Percentiles rank a stretch among this genome's conserved stretches.
phyloP scores from a whole-genome alignment of 179 eudicot genomes.

The Actinidia arguta region DNA sequence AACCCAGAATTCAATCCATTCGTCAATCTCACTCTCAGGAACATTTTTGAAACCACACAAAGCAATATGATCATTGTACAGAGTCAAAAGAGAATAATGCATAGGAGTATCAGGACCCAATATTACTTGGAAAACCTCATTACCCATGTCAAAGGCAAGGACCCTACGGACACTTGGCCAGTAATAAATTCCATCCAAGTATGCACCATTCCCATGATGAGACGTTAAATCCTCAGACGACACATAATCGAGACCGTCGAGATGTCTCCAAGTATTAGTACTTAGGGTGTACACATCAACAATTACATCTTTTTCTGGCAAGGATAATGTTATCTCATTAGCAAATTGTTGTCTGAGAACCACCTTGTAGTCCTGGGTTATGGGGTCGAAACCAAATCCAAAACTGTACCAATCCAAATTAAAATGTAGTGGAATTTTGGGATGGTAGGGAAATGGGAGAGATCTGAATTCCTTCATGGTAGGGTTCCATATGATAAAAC shows the following conservation, averaged over 20 bases:
- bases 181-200: conserved; percentile 6
- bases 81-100: not conserved
- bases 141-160: conserved; percentile 13
- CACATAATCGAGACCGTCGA: not conserved
- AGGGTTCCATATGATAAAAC: conserved; percentile 12
- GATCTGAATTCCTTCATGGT: not conserved
- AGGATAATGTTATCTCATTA: no score
- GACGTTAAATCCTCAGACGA: not conserved
- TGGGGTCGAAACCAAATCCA: conserved; percentile 14
- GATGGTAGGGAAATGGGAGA: not conserved
- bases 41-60: not conserved
- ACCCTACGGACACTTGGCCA: not conserved
- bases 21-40: not conserved
- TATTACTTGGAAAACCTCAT: conserved; percentile 3
- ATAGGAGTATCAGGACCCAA: not conserved
- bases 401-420: not conserved
- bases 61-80: not conserved
- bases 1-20: not conserved
- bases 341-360: not conserved
- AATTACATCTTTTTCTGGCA: rapidly evolving
- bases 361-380: not conserved
- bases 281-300: not conserved
- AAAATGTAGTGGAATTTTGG: not conserved
- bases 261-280: conserved; percentile 19
- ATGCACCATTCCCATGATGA: not conserved